Evolutionary conservation across 2,329 filamentous ascomycete genomes (phyloP), one percentile per base, ranked within the genome.

Genomic region (Aspergillaceae sp.): DNA sequence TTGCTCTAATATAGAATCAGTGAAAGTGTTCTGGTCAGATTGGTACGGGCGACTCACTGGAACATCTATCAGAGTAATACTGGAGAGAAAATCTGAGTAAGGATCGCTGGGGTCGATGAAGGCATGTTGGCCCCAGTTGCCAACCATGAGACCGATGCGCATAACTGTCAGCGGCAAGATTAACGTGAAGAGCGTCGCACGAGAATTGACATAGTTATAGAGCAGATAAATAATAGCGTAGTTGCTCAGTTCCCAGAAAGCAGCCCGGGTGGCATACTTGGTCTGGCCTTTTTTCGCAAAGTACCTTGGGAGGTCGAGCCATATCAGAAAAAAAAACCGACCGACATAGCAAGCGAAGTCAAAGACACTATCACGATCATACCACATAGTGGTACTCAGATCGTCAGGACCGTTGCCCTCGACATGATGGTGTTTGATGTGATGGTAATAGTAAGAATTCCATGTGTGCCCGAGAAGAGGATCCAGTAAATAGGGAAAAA

Each of bases 381-480:
- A 90, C 9, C 83, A 76, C 34, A 91, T 76, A 0, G 86, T 91
- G 0, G 84, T 85, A 1, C 82, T 87, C 0, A 89, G 73, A 58
- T 91, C 86, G 41, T 83, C 76, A 0, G 85, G 84, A 0, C 86
- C 86, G 56, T 91, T 91, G 51, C 80, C 83, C 66, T 90, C 86
- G 46, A 90, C 81, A 54, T 91, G 86, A 60, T 91, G 86, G 59
- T 89, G 85, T 71, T 91, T 91, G 60, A 90, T 84, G 58, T 91
- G 86, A 60, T 91, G 86, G 60, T 88, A 90, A 62, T 78, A 91
- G 68, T 91, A 91, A 2, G 82, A 83, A 67, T 91, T 87, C 84
- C 85, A 89, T 0, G 86, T 89, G 59, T 91, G 86, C 7, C 86
- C 86, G 78, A 88, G 84, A 47, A 91, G 66, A 0, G 86, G 86